Evolutionary conservation across 2,329 filamentous ascomycete genomes (phyloP).

Genomic region (Cadophora sp.): DNA sequence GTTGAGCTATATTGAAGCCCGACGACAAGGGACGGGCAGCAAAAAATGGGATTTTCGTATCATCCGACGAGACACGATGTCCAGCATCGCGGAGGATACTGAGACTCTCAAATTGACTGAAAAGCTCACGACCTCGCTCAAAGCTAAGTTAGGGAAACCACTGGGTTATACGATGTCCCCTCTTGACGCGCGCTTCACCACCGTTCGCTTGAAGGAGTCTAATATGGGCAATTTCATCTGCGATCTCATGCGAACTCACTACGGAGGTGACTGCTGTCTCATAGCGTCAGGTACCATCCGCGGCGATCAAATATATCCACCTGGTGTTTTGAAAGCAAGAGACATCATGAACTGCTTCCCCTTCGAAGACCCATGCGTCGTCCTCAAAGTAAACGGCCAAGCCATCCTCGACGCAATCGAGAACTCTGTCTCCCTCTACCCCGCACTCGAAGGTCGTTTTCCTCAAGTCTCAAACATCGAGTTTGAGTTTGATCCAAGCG

Average conservation of each 20-base stretch:
- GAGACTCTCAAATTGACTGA: constrained; percentile 21
- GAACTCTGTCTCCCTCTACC: constrained; percentile 28
- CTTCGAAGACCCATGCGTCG: constrained; percentile 29
- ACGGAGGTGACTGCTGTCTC: constrained; percentile 27
- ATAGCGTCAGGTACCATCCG: constrained; percentile 30
- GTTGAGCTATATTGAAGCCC: constrained; percentile 28
- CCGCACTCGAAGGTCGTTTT: constrained; percentile 28
- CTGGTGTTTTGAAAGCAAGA: constrained; percentile 23
- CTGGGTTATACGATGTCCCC: constrained; percentile 27
- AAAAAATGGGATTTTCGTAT: constrained; percentile 30
- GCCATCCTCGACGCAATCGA: constrained; percentile 25
- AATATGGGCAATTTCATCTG: constrained; percentile 31
- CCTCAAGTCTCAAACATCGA: constrained; percentile 30
- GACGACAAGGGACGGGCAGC: constrained; percentile 19
- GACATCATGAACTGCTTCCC: constrained; percentile 32
- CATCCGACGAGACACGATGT: constrained; percentile 24
- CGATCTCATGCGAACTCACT: constrained; percentile 30
- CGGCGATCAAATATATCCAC: constrained; percentile 29
- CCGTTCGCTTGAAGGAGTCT: constrained; percentile 28
- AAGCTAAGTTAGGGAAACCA: constrained; percentile 27
- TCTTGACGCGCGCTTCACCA: constrained; percentile 29
- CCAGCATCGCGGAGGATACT: constrained; percentile 23
- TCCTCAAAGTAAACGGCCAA: constrained; percentile 27
- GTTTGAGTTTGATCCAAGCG: constrained; percentile 27
- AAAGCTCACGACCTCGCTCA: constrained; percentile 27